phyloP scores from a whole-genome alignment of 371 early-diverging fungal species.

The Mucor sp. region DNA sequence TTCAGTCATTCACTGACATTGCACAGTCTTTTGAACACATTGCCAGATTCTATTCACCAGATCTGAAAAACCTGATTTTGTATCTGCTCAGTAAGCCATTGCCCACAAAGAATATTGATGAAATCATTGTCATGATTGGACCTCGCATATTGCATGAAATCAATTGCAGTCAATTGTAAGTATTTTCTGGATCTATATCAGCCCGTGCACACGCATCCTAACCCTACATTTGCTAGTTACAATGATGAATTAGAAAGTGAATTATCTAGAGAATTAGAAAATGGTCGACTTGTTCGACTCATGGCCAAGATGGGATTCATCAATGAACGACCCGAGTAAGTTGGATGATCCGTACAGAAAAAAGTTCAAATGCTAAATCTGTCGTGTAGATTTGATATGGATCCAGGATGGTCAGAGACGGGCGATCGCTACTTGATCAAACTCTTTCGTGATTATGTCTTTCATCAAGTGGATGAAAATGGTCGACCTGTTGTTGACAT shows the following conservation, averaged over 20 bases:
- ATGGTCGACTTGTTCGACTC: constrained; percentile 86
- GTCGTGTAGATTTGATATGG: constrained; percentile 73
- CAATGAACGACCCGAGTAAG: constrained; percentile 93
- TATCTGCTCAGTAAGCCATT: constrained; percentile 80
- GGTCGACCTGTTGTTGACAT: constrained; percentile 88
- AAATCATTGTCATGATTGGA: constrained; percentile 80
- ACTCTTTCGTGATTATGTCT: constrained; percentile 96
- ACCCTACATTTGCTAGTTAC: constrained; percentile 38
- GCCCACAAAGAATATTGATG: constrained; percentile 79
- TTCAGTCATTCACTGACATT: constrained; percentile 68
- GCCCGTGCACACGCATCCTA: no score
- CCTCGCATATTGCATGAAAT: constrained; percentile 77
- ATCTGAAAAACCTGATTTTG: constrained; percentile 76
- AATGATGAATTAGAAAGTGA: constrained; percentile 83
- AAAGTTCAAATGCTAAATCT: not conserved
- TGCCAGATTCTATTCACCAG: constrained; percentile 70
- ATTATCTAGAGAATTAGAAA: constrained; percentile 83
- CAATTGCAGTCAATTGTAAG: constrained; percentile 68
- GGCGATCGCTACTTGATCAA: constrained; percentile 96
- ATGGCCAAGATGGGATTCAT: constrained; percentile 91
- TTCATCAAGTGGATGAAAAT: constrained; percentile 92
- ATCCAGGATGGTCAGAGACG: constrained; percentile 96
- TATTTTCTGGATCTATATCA: no score
- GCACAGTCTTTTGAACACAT: constrained; percentile 78
- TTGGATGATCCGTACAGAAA: not conserved